Evolutionary conservation across 2,329 filamentous ascomycete species (phyloP).

Genomic region (Pezizomycotina sp.): DNA sequence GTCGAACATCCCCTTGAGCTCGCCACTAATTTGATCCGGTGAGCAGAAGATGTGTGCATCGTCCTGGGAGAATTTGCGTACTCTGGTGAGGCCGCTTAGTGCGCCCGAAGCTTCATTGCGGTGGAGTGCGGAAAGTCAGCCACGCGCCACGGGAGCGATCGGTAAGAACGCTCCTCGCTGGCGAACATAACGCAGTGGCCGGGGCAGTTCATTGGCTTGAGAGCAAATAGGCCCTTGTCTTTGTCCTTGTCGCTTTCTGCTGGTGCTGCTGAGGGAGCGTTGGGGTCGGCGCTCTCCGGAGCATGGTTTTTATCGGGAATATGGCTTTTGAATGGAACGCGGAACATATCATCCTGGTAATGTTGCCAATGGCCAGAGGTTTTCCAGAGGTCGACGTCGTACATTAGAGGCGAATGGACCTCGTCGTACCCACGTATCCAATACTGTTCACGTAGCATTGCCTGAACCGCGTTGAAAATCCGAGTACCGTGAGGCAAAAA

Average conservation of each 20-base stretch:
- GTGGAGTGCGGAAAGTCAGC: slow-evolving; percentile 90
- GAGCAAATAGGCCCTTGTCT: slow-evolving; percentile 68
- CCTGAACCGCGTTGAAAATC: slow-evolving; percentile 78
- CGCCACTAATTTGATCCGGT: slow-evolving; percentile 56
- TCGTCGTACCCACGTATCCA: slow-evolving; percentile 87
- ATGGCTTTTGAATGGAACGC: slow-evolving; percentile 46
- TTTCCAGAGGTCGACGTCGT: slow-evolving; percentile 84
- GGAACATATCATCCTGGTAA: slow-evolving; percentile 92
- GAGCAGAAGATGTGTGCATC: slow-evolving; percentile 94
- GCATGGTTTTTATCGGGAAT: slow-evolving; percentile 16
- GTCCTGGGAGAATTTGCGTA: slow-evolving; percentile 88
- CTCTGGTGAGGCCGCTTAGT: slow-evolving; percentile 74
- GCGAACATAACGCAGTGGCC: slow-evolving; percentile 81
- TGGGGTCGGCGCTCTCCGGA: slow-evolving; percentile 13
- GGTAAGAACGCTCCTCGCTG: slow-evolving; percentile 68
- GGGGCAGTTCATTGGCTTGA: slow-evolving; percentile 98
- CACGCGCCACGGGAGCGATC: slow-evolving; percentile 77
- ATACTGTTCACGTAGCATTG: slow-evolving; percentile 72
- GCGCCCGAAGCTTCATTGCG: slow-evolving; percentile 90
- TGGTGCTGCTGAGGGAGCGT: slow-evolving; percentile 14
- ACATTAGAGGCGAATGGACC: slow-evolving; percentile 94
- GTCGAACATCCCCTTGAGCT: slow-evolving; percentile 72
- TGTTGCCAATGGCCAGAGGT: slow-evolving; percentile 86
- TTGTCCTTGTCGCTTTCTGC: too few relatives aligned
- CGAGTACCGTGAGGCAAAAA: slow-evolving; percentile 82